Conservation (phyloP, 306 rosid genomes). For the Cicer judaicum region DNA sequence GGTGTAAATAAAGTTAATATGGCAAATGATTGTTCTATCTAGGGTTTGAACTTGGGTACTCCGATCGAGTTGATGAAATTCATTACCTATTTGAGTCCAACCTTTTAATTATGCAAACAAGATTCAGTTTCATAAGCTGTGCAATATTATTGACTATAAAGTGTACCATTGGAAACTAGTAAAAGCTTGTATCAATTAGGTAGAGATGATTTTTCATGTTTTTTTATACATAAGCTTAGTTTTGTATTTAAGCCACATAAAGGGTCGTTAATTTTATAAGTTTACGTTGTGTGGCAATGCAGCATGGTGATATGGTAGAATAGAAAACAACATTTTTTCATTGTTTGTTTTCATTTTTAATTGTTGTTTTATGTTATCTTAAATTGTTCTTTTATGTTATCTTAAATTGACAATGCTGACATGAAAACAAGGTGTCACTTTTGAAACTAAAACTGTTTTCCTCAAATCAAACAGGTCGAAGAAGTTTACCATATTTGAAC, state of each 20-base stretch:
- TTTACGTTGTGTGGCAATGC: slow-evolving; percentile 13
- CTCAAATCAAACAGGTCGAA: neutral
- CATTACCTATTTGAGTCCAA: too few relatives aligned
- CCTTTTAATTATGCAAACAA: neutral
- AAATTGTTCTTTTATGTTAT: too few relatives aligned
- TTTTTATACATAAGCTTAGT: neutral
- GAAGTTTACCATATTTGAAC: neutral
- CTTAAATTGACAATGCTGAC: too few relatives aligned
- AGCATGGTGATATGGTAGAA: slow-evolving; percentile 7
- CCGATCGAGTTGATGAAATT: too few relatives aligned
- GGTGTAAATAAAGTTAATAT: too few relatives aligned
- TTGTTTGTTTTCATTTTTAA: neutral
- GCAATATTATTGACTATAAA: neutral
- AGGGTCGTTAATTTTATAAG: neutral
- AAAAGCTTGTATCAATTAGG: neutral
- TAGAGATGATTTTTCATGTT: neutral
- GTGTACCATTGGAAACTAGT: neutral
- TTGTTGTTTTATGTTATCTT: too few relatives aligned
- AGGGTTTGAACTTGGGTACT: too few relatives aligned
- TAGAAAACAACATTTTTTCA: neutral
- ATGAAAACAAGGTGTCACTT: neutral
- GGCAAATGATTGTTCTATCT: too few relatives aligned
- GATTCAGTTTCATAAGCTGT: neutral
- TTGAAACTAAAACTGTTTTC: neutral
- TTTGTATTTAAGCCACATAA: neutral